phyloP scores from a whole-genome alignment of 176 grass and related monocot genomes.

The Poa pratensis region DNA sequence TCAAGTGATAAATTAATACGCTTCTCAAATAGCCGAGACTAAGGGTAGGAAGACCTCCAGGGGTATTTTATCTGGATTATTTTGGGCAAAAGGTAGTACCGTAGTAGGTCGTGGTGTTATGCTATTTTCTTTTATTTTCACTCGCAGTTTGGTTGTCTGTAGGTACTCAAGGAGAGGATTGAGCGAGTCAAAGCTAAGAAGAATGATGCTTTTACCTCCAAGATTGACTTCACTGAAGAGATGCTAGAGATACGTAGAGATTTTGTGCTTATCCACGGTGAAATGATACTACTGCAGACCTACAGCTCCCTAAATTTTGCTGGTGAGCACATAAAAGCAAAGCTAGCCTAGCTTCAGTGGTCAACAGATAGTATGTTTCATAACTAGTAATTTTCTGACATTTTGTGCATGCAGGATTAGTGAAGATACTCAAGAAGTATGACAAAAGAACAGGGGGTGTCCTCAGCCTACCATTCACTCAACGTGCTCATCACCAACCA shows the following conservation, averaged over 20 bases:
- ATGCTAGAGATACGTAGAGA: conserved; percentile 94
- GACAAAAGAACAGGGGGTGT: conserved; percentile 91
- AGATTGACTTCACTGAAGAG: conserved; percentile 76
- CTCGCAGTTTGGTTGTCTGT: conserved; percentile 15
- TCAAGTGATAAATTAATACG: background rate
- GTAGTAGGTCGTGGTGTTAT: background rate
- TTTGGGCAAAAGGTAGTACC: background rate
- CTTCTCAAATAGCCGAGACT: background rate
- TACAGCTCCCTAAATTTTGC: conserved; percentile 98
- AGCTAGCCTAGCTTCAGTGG: background rate
- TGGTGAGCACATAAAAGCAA: conserved; percentile 49
- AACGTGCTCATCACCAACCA: conserved; percentile 83
- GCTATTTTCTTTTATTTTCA: conserved; percentile 5
- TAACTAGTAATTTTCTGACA: background rate
- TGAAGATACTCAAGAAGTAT: conserved; percentile 97
- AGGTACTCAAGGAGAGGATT: conserved; percentile 96
- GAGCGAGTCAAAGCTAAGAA: conserved; percentile 72
- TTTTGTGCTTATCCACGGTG: conserved; percentile 94
- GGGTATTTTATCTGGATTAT: background rate
- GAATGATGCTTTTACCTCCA: conserved; percentile 63
- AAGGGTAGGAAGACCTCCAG: background rate
- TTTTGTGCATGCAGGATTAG: conserved; percentile 63
- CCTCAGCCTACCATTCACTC: conserved; percentile 87
- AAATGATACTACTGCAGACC: conserved; percentile 95
- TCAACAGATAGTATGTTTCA: background rate